Base-by-base conservation (phyloP, 345 rosid species). In the Euphorbia lathyris region DNA sequence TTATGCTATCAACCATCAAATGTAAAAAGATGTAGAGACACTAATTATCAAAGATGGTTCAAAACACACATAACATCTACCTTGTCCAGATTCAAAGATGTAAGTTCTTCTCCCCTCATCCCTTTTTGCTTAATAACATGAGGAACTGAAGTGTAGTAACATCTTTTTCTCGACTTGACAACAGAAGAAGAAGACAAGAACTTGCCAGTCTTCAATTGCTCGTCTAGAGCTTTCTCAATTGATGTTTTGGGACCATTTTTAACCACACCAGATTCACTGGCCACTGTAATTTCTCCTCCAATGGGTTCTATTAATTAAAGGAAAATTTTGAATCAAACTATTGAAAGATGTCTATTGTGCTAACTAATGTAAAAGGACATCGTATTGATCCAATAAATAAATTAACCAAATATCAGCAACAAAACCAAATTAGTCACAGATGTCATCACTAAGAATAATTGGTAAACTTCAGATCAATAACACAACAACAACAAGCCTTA, bases 51-150 rank as follows among this genome's bases (percentile, higher is more conserved):
- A 69, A 36, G 27, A 70, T 43, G 40, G 8, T 63, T 27, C 23
- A 14, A 47, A 66, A 63, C n/a, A 72, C 9, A 57, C 20, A 40
- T 58, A 65, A 69, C 55, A 32, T 59, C 61, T 79, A 77, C 98
- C 93, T 94, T 94, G 95, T 94, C 98, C 65, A 87, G 90, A 85
- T 94, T 94, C 86, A 91, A 75, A 69, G 91, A 82, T 63, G 98
- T 88, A 65, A 94, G 92, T 77, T 87, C 88, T 47, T 77, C 81
- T 52, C 83, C 86, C 63, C 77, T 76, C 63, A 91, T 83, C 75
- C 95, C 98, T 78, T 60, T 84, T 72, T 70, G 74, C 83, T 91
- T 94, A 71, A 94, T 63, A 53, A 83, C 69, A 65, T 81, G 86
- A 42, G 98, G 97, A 76, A 94, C 83, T 62, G 76, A 48, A 55